phyloP scores from a whole-genome alignment of 768 basidiomycete genomes.

The Gelatoporia subvermispora region DNA sequence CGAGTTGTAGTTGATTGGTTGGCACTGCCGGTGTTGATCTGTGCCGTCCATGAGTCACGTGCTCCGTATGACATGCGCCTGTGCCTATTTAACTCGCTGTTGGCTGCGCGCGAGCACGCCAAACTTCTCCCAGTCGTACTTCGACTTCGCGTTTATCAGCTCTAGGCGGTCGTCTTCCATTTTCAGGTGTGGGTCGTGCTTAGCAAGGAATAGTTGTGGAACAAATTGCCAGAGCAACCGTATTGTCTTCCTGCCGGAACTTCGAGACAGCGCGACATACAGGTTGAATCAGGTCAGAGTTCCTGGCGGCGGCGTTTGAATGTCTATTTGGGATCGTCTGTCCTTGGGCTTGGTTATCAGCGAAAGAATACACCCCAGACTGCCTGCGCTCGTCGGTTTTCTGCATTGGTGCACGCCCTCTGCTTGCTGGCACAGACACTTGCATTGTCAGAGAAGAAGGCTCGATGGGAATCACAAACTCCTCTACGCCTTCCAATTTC shows the following conservation, averaged over 20 bases:
- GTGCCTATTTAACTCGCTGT: too few species aligned
- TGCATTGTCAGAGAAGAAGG: slow-evolving; percentile 17
- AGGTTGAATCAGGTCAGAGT: slow-evolving; percentile 32
- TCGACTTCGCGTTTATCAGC: slow-evolving; percentile 1
- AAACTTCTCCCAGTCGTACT: too few species aligned
- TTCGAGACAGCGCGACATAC: slow-evolving; percentile 37
- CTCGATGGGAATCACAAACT: slow-evolving; percentile 28
- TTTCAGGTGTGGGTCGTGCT: slow-evolving; percentile 13
- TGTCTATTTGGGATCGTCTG: slow-evolving; percentile 34
- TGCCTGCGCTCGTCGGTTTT: slow-evolving; percentile 19
- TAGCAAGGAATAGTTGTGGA: slow-evolving; percentile 18
- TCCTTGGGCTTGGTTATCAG: slow-evolving; percentile 37
- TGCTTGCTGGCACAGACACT: slow-evolving; percentile 10
- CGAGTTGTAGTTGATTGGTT: too few species aligned
- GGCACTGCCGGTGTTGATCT: too few species aligned
- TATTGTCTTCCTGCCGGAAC: slow-evolving; percentile 23
- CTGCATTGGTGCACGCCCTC: background rate
- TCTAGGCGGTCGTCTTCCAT: slow-evolving; percentile 7
- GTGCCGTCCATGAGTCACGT: too few species aligned
- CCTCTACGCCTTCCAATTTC: slow-evolving; percentile 24
- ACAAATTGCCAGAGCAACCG: slow-evolving; percentile 27
- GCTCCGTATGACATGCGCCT: too few species aligned
- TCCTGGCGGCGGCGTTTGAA: slow-evolving; percentile 32
- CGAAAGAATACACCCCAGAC: slow-evolving; percentile 35
- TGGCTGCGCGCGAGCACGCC: too few species aligned